These are phyloP conservation scores for Teunomyces tritomae DNA, from an alignment of 805 yeast species.

Conservation along the genomic window DNA sequence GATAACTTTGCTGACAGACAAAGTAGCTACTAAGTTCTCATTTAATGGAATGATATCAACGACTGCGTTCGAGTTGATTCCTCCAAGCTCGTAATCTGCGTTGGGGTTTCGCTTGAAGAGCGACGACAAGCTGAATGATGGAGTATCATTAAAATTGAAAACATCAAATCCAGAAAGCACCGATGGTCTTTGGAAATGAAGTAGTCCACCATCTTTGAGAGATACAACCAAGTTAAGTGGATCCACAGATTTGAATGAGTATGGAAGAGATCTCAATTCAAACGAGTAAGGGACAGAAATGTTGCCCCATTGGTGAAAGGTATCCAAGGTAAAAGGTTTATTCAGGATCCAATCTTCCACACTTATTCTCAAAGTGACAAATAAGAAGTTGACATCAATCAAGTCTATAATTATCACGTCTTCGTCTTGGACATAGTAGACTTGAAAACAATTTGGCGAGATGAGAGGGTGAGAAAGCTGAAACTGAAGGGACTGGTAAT, in stretches of 20 bases:
- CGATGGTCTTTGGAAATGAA: constrained; percentile 46
- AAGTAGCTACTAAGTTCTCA: constrained; percentile 43
- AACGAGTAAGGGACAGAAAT: constrained; percentile 66
- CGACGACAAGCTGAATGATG: constrained; percentile 29
- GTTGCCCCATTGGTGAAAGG: constrained; percentile 58
- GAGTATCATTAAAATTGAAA: constrained; percentile 50
- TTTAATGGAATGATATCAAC: constrained; percentile 40
- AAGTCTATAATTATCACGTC: constrained; percentile 48
- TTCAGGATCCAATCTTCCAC: constrained; percentile 40
- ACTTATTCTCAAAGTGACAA: constrained; percentile 49
- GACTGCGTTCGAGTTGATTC: constrained; percentile 40
- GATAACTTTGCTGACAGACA: constrained; percentile 52
- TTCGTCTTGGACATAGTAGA: constrained; percentile 14
- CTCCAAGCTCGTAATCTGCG: constrained; percentile 27
- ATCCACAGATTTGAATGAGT: constrained; percentile 48
- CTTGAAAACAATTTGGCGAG: constrained; percentile 10
- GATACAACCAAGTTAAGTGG: constrained; percentile 50
- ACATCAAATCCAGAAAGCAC: constrained; percentile 37
- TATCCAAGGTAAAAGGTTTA: constrained; percentile 19
- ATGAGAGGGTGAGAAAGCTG: constrained; percentile 20
- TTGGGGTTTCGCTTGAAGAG: constrained; percentile 14
- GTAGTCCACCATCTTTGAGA: constrained; percentile 73
- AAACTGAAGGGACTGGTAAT: constrained; percentile 32
- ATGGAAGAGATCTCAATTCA: constrained; percentile 47
- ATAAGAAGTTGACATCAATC: constrained; percentile 48